Conservation (phyloP, 495 filamentous ascomycete species). For the Cairneyella variabilis region DNA sequence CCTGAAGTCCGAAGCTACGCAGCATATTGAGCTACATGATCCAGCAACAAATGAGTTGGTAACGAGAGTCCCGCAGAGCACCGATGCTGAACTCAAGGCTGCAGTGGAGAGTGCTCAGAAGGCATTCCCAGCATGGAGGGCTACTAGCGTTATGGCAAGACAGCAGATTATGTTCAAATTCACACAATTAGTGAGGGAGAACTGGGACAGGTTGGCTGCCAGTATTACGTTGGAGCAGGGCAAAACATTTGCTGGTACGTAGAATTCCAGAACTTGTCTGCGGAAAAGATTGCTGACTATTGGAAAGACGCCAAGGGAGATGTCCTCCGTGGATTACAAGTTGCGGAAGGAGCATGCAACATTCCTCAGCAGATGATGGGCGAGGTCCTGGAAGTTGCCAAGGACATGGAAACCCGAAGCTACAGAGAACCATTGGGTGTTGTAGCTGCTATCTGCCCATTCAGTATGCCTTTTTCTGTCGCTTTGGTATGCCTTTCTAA, state of each 20-base stretch:
- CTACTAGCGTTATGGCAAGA: conserved; percentile 75
- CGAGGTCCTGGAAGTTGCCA: conserved; percentile 92
- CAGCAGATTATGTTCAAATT: conserved; percentile 99
- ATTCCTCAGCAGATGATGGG: conserved; percentile 93
- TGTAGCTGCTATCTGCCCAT: conserved; percentile 95
- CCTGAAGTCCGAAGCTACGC: conserved; percentile 64
- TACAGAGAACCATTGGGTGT: conserved; percentile 93
- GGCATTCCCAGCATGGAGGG: conserved; percentile 85
- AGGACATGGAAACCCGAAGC: conserved; percentile 97
- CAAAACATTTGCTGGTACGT: conserved; percentile 77
- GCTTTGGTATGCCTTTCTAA: conserved; percentile 7
- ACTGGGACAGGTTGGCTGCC: conserved; percentile 94
- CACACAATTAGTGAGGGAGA: conserved; percentile 79
- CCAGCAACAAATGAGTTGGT: conserved; percentile 98
- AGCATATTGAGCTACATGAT: conserved; percentile 91
- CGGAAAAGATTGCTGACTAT: too few relatives aligned
- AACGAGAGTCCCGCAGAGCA: conserved; percentile 95
- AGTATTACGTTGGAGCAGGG: conserved; percentile 98
- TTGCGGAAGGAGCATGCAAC: conserved; percentile 92
- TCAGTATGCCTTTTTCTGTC: conserved; percentile 62
- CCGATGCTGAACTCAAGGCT: conserved; percentile 81
- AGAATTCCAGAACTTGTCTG: too few relatives aligned
- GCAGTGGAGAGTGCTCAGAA: conserved; percentile 84
- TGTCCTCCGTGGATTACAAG: conserved; percentile 91
- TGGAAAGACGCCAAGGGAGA: conserved; percentile 87